Conservation (phyloP, 805 yeast species). For the Hemisphaericaspora nanyangensis region DNA sequence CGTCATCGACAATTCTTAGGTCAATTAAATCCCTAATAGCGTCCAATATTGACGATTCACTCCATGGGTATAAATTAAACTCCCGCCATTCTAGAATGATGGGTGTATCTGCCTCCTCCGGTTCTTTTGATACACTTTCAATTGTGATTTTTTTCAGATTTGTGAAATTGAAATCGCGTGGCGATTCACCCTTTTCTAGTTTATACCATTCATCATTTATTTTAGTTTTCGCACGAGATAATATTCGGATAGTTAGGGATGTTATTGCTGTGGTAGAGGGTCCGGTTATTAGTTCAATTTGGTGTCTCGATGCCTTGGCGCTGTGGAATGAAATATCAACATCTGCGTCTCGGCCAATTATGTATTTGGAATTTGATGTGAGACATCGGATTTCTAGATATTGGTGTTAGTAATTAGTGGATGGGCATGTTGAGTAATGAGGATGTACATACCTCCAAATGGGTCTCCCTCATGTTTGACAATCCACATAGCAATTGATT, state of each 20-base stretch:
- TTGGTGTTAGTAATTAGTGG: not conserved
- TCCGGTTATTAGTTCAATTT: conserved; percentile 19
- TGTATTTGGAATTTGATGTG: conserved; percentile 11
- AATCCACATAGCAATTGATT: no score
- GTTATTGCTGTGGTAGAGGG: not conserved
- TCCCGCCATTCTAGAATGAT: conserved; percentile 20
- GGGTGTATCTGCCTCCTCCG: conserved; percentile 9
- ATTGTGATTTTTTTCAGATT: conserved; percentile 6
- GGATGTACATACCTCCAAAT: conserved; percentile 7
- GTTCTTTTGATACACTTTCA: conserved; percentile 4
- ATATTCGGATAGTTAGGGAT: conserved; percentile 19
- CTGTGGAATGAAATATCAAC: conserved; percentile 25
- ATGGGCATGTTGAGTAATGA: no score
- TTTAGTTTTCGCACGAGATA: conserved; percentile 28
- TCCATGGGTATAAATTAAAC: conserved; percentile 8
- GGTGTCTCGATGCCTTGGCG: conserved; percentile 27
- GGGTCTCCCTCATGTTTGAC: conserved; percentile 7
- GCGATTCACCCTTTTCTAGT: conserved; percentile 11
- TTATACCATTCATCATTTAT: conserved; percentile 23
- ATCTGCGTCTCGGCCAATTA: conserved; percentile 27
- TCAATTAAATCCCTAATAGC: conserved; percentile 9
- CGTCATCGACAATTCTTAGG: conserved; percentile 15
- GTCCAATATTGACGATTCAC: not conserved
- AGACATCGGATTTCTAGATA: conserved; percentile 7
- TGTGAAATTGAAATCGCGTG: conserved; percentile 3